These are phyloP conservation scores for Starmerella sp. DNA, from an alignment of 805 yeast species.

Conservation along the genomic window DNA sequence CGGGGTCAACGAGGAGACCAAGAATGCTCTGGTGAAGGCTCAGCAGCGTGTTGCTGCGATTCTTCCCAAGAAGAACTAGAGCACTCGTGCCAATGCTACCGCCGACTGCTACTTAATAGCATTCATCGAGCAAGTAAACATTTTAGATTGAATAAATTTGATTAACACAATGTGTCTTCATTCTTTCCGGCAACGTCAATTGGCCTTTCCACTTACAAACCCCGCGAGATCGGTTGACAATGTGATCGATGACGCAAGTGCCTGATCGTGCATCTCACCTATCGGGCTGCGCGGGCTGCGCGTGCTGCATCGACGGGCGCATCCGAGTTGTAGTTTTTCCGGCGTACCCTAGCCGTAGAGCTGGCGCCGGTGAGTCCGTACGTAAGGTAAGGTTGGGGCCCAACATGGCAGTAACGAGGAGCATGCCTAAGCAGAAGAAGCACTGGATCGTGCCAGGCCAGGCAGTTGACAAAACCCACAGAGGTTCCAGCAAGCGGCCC, in stretches of 20 bases:
- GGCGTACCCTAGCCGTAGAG: neutral
- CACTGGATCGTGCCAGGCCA: too few relatives aligned
- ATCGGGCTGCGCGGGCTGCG: too few relatives aligned
- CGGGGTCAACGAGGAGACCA: conserved; percentile 2
- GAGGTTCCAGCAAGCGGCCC: neutral
- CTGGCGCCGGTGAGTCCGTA: too few relatives aligned
- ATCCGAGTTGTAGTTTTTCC: too few relatives aligned
- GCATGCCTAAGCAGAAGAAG: neutral
- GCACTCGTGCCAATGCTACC: neutral
- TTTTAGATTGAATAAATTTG: neutral
- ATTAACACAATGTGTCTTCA: too few relatives aligned
- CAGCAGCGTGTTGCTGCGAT: neutral
- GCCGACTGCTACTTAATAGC: conserved; percentile 3
- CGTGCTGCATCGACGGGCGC: too few relatives aligned
- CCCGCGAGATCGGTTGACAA: too few relatives aligned
- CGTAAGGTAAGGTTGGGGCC: neutral
- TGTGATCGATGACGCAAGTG: too few relatives aligned
- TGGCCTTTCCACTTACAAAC: too few relatives aligned
- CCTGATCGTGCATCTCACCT: too few relatives aligned
- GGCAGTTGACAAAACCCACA: neutral
- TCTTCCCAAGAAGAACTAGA: conserved; percentile 6
- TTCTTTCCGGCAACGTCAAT: too few relatives aligned
- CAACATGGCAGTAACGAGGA: neutral
- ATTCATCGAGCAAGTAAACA: neutral
- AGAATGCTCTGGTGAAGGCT: neutral